A percentile compares a stretch with the other conserved stretches of the same genome.
Evolutionary conservation across 805 yeast species (phyloP).

Genomic region (Sporopachydermia lactativora): DNA sequence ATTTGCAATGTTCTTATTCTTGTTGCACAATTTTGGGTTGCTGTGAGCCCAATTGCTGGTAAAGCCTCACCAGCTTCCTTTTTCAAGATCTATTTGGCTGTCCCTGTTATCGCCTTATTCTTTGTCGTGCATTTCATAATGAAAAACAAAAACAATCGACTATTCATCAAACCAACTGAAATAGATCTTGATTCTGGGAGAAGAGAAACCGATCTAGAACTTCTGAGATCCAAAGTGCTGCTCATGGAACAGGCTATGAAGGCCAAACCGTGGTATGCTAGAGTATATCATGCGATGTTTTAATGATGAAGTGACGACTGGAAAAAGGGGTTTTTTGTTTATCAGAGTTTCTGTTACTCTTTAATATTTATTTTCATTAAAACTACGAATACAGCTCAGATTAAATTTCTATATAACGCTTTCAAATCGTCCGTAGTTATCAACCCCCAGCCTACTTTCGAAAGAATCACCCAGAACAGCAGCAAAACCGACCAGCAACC

Average conservation of each 20-base stretch:
- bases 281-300: not conserved
- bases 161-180: slow-evolving; percentile 25
- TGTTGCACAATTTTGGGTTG: slow-evolving; percentile 53
- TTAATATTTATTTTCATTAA: too few relatives aligned
- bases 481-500: too few relatives aligned
- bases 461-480: too few relatives aligned
- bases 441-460: too few relatives aligned
- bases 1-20: slow-evolving; percentile 36
- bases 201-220: slow-evolving; percentile 33
- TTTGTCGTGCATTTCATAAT: slow-evolving; percentile 32
- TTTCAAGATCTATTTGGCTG: slow-evolving; percentile 32
- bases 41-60: slow-evolving; percentile 40
- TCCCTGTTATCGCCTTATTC: slow-evolving; percentile 28
- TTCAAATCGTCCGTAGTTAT: too few relatives aligned
- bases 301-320: too few relatives aligned
- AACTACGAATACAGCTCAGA: too few relatives aligned
- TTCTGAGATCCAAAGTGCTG: slow-evolving; percentile 31
- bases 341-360: too few relatives aligned
- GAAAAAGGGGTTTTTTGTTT: too few relatives aligned
- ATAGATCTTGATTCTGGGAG: slow-evolving; percentile 40
- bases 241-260: not conserved
- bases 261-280: not conserved
- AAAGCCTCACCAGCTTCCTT: slow-evolving; percentile 21
- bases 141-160: slow-evolving; percentile 31
- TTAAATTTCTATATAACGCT: too few relatives aligned